Evolutionary conservation across 345 rosid genomes (phyloP), one percentile per base, ranked within the genome.

Genomic region (Gynandropsis gynandra): DNA sequence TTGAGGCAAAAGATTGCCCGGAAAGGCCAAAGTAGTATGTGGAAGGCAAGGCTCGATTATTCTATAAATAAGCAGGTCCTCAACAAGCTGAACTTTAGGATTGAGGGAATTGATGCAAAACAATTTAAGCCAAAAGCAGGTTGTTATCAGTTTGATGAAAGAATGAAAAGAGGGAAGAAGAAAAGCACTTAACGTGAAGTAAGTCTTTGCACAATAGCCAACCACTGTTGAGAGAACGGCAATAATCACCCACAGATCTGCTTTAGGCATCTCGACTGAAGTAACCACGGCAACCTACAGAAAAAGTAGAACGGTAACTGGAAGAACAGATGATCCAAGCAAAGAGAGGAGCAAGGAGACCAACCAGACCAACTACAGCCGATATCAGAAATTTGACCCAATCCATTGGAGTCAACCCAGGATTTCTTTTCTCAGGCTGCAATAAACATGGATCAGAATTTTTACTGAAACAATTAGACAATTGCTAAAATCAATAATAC

Each of bases 361-460:
- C 66, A 48, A 92, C 97, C 94, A 92, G 72, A 46, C 98, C 98
- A 68, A 85, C 85, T 15, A 85, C 68, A n/a, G 98, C 93, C 58
- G 98, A 85, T 63, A 48, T 76, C 29, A 92, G 61, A 63, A 92
- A 92, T 75, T 76, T 92, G 76, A 87, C 95, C 98, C 98, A 92
- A 67, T 92, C 98, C 87, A 83, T 72, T 40, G 98, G 98, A 54
- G 98, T 92, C 65, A 92, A 70, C 50, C 96, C 95, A 19, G 98
- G 98, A 65, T 81, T 92, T 70, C 80, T 81, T 81, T 92, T 92
- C 72, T 92, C 98, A 41, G 98, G 97, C 98, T 92, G 87, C 70
- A 47, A 48, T 63, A 56, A 38, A 33, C 3, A 1, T 34, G 14
- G 3, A 17, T 43, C 12, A 56, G 47, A 40, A 46, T 16, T 16